phyloP scores from a whole-genome alignment of 352 stramenopile species.

The Aphanomyces astaci region DNA sequence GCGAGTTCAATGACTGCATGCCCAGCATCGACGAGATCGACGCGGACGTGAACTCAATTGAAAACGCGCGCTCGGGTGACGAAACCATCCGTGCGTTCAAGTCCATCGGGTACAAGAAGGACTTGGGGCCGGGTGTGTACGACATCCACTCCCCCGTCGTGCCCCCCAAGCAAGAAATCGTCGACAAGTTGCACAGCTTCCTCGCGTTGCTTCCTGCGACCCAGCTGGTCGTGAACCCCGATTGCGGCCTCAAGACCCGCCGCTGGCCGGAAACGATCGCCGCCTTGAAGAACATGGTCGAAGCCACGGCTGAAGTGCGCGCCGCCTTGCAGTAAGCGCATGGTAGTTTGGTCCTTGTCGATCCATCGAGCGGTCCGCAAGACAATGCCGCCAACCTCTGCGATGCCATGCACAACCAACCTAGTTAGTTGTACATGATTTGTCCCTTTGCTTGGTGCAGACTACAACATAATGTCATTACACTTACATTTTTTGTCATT shows the following conservation, averaged over 20 bases:
- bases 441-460: conserved; percentile 9
- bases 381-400: neutral
- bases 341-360: neutral
- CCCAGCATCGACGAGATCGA: conserved; percentile 88
- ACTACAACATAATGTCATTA: neutral
- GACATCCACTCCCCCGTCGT: conserved; percentile 93
- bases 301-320: conserved; percentile 64
- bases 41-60: conserved; percentile 92
- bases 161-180: conserved; percentile 79
- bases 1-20: conserved; percentile 92
- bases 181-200: conserved; percentile 83
- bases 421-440: no score
- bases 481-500: no score
- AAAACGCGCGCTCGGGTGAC: conserved; percentile 88
- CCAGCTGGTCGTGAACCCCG: conserved; percentile 86
- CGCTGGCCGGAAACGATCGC: conserved; percentile 88
- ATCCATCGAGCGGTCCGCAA: neutral
- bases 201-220: conserved; percentile 63
- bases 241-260: conserved; percentile 91
- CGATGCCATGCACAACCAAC: neutral
- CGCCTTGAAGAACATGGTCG: conserved; percentile 85
- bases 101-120: conserved; percentile 84
- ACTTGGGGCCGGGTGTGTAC: conserved; percentile 87
- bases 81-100: conserved; percentile 87
- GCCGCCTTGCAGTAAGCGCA: conserved; percentile 27